A percentile compares a stretch with the other conserved stretches of the same genome.
Evolutionary conservation across 2,329 filamentous ascomycete genomes (phyloP).

Genomic region (Alternaria viburni): DNA sequence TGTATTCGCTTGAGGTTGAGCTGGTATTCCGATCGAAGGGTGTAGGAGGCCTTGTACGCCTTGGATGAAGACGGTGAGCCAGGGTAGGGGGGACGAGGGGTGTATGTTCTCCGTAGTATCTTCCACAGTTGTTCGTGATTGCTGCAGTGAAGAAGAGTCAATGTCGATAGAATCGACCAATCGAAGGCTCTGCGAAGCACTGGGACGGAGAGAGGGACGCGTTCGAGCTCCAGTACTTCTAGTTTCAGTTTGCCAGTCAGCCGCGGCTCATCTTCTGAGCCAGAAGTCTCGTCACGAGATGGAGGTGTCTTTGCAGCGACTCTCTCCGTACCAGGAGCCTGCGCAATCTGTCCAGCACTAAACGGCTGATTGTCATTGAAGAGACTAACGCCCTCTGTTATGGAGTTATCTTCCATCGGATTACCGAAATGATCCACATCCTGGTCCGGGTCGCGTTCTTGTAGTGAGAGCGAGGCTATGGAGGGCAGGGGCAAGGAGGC

Average conservation of each 20-base stretch:
- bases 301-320: constrained; percentile 7
- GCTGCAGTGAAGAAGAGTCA: constrained; percentile 76
- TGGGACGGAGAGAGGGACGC: constrained; percentile 73
- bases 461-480: constrained; percentile 24
- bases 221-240: constrained; percentile 76
- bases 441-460: constrained; percentile 39
- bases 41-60: constrained; percentile 49
- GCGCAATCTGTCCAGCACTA: constrained; percentile 14
- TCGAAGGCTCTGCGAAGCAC: constrained; percentile 75
- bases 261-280: constrained; percentile 41
- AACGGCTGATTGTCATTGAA: constrained; percentile 24
- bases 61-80: constrained; percentile 46
- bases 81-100: constrained; percentile 45
- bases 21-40: constrained; percentile 45
- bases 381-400: constrained; percentile 35
- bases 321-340: constrained; percentile 6
- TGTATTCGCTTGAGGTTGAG: constrained; percentile 76
- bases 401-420: constrained; percentile 27
- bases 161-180: constrained; percentile 72
- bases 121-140: constrained; percentile 79
- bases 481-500: constrained; percentile 23
- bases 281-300: neutral
- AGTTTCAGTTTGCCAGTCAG: constrained; percentile 67
- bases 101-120: constrained; percentile 65
- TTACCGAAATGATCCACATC: constrained; percentile 37